Base-by-base conservation (phyloP, 257 asterid species). In the Ophiorrhiza pumila region DNA sequence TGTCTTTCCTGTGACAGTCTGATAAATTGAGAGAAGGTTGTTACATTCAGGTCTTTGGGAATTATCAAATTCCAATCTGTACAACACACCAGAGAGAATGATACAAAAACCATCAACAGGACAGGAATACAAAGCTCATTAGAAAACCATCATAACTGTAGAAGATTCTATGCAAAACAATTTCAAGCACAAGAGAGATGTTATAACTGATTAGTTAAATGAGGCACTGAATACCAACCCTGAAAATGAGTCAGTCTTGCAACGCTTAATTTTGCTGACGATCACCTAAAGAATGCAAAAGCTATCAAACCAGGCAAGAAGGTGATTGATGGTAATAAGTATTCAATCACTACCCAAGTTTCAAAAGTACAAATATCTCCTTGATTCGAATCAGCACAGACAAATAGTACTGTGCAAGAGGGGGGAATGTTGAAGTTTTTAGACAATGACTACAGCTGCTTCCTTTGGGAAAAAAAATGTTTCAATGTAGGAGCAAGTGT, bases 11-110 rank as follows among this genome's bases (percentile, higher is more conserved):
- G 93, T 87, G 79, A 95, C 79, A 58, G 92, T 90, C 84, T 95
- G 97, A 82, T 90, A 95, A 75, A 95, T 72, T 45, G 99, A 83
- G 71, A 91, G 99, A 85, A 95, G 98, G 82, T 95, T 91, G 81
- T 82, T 85, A 71, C 97, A 91, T 80, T 91, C 99, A 63, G 99
- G 99, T 88, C 99, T 88, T 83, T 89, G 95, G 7, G 91, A 87
- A 78, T 91, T 90, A 80, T 90, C 94, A 41, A 91, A 95, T 81
- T 91, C 98, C 89, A 95, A 74, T 81, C 99, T 92, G 93, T 68
- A 76, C 47, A 49, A 62, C 57, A 71, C 50, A 59, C 64, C 68
- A 67, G 37, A 80, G 71, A 57, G 4, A 55, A 20, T 46, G 52
- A 78, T 25, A 65, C 29, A 63, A 37, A 69, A 61, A 58, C 55